These are phyloP conservation scores for Russula griseocarnosa DNA, from an alignment of 768 basidiomycete genomes.

Conservation along the genomic window DNA sequence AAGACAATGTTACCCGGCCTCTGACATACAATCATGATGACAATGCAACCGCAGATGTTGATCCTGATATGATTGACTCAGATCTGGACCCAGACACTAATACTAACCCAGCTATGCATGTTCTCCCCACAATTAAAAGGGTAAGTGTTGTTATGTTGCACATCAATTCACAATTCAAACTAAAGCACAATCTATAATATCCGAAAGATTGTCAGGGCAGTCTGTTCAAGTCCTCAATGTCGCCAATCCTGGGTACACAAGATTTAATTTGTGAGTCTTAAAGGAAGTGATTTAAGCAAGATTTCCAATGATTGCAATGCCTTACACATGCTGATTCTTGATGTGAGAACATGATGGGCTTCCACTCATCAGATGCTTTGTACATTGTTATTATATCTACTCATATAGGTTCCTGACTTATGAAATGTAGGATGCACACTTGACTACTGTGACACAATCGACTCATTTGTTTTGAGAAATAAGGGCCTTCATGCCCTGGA, in stretches of 20 bases:
- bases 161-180: not conserved
- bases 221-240: not conserved
- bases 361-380: not conserved
- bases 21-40: not conserved
- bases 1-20: not conserved
- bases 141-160: not conserved
- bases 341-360: conserved; percentile 7
- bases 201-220: too few relatives aligned
- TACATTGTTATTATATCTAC: too few relatives aligned
- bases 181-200: not conserved
- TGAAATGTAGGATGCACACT: not conserved
- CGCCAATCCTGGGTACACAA: not conserved
- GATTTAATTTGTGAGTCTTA: not conserved
- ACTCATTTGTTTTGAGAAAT: not conserved
- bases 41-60: not conserved
- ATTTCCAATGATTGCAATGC: not conserved
- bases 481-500: not conserved
- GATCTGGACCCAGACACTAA: not conserved
- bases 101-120: not conserved
- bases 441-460: not conserved
- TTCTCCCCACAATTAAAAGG: not conserved
- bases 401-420: too few relatives aligned
- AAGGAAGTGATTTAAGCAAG: not conserved
- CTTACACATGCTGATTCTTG: not conserved
- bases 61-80: not conserved